These are phyloP conservation scores for Cinnamomum micranthum DNA, from an alignment of 164 flowering plant species.

Conservation along the genomic window DNA sequence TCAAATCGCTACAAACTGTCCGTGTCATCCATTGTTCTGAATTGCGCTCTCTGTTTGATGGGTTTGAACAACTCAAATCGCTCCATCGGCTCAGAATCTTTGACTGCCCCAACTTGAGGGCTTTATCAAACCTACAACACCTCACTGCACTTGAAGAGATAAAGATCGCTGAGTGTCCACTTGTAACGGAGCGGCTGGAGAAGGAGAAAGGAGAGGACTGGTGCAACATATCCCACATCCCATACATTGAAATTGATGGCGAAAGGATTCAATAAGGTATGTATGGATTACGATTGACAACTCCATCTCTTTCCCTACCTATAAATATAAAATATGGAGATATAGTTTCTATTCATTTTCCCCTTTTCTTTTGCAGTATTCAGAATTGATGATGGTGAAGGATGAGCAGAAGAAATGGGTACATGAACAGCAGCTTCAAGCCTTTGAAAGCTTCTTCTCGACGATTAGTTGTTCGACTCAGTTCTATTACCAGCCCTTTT, in stretches of 20 bases:
- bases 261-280: not conserved
- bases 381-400: too few species aligned
- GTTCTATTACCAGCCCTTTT: too few species aligned
- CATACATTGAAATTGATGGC: not conserved
- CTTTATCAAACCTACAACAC: not conserved
- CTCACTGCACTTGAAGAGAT: not conserved
- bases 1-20: not conserved
- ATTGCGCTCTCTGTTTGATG: not conserved
- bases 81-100: not conserved
- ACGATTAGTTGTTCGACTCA: too few species aligned
- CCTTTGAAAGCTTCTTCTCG: too few species aligned
- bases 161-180: not conserved
- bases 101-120: not conserved
- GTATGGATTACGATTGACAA: not conserved
- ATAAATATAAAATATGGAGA: too few species aligned
- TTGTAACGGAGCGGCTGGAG: not conserved
- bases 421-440: too few species aligned
- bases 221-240: conserved; percentile 1
- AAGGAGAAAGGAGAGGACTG: not conserved
- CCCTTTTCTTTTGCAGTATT: too few species aligned
- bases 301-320: not conserved
- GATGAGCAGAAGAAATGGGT: too few species aligned
- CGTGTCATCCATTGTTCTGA: not conserved
- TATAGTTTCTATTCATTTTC: too few species aligned
- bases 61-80: not conserved